Conservation (phyloP, 805 yeast species). For the Cyberlindnera mycetangii region DNA sequence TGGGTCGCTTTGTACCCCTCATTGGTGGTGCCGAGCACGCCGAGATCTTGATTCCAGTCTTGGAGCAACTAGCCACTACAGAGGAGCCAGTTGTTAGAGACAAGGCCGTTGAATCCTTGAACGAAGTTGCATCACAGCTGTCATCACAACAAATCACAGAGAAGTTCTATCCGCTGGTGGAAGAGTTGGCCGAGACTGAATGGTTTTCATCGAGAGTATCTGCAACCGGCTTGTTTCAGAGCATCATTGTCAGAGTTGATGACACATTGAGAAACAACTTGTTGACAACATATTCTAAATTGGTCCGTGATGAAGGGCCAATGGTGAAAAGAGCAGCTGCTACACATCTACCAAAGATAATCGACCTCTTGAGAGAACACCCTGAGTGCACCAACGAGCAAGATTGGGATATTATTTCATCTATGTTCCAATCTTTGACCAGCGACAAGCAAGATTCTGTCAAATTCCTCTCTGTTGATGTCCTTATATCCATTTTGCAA, state of each 20-base stretch:
- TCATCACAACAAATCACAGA: constrained; percentile 59
- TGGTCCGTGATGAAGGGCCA: constrained; percentile 90
- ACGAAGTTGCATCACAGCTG: constrained; percentile 62
- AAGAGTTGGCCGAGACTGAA: constrained; percentile 76
- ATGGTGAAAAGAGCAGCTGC: constrained; percentile 98
- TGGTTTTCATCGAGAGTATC: constrained; percentile 96
- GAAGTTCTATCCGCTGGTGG: constrained; percentile 72
- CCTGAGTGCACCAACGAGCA: constrained; percentile 46
- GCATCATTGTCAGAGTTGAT: constrained; percentile 59
- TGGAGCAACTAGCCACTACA: constrained; percentile 82
- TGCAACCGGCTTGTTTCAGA: constrained; percentile 81
- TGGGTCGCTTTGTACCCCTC: constrained; percentile 82
- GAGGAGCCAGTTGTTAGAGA: constrained; percentile 97
- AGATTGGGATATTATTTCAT: constrained; percentile 75
- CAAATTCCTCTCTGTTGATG: constrained; percentile 84
- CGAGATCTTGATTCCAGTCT: constrained; percentile 50
- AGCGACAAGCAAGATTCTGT: constrained; percentile 94
- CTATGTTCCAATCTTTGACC: constrained; percentile 75
- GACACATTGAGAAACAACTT: constrained; percentile 56
- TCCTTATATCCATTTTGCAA: constrained; percentile 75
- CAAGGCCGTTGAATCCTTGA: constrained; percentile 84
- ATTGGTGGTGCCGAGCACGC: constrained; percentile 81
- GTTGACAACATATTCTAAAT: constrained; percentile 61
- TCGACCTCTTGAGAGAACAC: constrained; percentile 53
- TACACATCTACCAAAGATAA: constrained; percentile 69